Conservation (phyloP, 768 basidiomycete species). For the Psilocybe cyanescens region DNA sequence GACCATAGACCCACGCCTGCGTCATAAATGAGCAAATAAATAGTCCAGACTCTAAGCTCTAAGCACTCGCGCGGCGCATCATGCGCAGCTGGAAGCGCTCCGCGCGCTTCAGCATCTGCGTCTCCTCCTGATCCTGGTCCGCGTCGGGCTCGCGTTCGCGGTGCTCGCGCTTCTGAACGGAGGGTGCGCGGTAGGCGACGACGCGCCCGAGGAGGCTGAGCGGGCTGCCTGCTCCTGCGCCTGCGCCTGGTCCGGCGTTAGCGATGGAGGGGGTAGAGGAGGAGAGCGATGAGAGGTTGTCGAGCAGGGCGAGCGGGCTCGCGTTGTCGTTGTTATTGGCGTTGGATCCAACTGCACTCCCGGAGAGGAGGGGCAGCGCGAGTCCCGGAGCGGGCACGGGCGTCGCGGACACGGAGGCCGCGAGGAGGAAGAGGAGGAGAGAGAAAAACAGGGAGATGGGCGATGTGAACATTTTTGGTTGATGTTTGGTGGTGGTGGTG, state of each 20-base stretch:
- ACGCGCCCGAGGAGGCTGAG: background rate
- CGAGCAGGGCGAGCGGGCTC: background rate
- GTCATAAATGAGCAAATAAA: background rate
- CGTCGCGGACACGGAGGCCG: background rate
- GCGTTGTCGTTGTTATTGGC: background rate
- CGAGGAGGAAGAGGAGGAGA: background rate
- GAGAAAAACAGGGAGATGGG: background rate
- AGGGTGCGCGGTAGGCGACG: background rate
- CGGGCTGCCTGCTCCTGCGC: background rate
- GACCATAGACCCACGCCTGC: no score
- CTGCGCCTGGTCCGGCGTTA: background rate
- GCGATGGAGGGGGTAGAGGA: background rate
- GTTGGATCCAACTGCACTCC: background rate
- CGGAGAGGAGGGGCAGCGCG: background rate
- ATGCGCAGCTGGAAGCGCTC: conserved; percentile 1
- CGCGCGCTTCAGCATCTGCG: background rate
- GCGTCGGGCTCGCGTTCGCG: background rate
- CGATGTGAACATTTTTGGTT: no score
- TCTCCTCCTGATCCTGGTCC: background rate
- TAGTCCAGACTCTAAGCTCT: no score
- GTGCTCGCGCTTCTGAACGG: background rate
- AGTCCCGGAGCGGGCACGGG: background rate
- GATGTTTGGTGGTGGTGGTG: no score
- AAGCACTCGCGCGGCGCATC: background rate
- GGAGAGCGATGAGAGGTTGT: background rate